These are phyloP conservation scores for Ramularia endophylla DNA, from an alignment of 2,329 filamentous ascomycete species.

Conservation along the genomic window DNA sequence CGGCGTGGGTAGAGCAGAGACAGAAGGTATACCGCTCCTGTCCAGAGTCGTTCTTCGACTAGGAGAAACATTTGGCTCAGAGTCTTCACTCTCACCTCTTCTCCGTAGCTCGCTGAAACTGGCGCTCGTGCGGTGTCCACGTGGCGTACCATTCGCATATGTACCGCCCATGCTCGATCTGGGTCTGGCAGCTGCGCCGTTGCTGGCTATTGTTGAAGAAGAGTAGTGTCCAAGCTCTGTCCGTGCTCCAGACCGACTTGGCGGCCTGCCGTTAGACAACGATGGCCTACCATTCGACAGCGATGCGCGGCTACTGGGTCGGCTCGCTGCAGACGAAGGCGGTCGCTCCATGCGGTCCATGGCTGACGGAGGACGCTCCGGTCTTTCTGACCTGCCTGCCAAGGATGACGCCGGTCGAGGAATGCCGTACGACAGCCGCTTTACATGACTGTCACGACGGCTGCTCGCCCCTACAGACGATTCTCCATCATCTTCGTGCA, in stretches of 20 bases:
- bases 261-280: slow-evolving; percentile 16
- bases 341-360: slow-evolving; percentile 13
- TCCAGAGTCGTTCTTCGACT: slow-evolving; percentile 19
- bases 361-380: slow-evolving; percentile 21
- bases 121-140: slow-evolving; percentile 21
- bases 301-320: slow-evolving; percentile 64
- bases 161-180: slow-evolving; percentile 66
- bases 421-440: slow-evolving; percentile 47
- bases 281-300: too few relatives aligned
- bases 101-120: slow-evolving; percentile 28
- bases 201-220: slow-evolving; percentile 3
- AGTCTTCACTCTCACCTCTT: slow-evolving; percentile 23
- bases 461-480: slow-evolving; percentile 10
- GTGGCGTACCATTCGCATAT: slow-evolving; percentile 24
- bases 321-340: slow-evolving; percentile 42
- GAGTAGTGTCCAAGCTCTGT: slow-evolving; percentile 34
- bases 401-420: slow-evolving; percentile 26
- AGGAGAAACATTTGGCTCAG: slow-evolving; percentile 8
- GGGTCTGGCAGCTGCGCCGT: slow-evolving; percentile 43
- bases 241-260: slow-evolving; percentile 40
- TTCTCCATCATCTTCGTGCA: slow-evolving; percentile 16
- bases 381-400: slow-evolving; percentile 23
- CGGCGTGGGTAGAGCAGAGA: slow-evolving; percentile 11
- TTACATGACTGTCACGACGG: slow-evolving; percentile 30
- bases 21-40: slow-evolving; percentile 13